Evolutionary conservation across 306 rosid species (phyloP), one percentile per base, ranked within the genome.

Genomic region (Fragaria ananassa): DNA sequence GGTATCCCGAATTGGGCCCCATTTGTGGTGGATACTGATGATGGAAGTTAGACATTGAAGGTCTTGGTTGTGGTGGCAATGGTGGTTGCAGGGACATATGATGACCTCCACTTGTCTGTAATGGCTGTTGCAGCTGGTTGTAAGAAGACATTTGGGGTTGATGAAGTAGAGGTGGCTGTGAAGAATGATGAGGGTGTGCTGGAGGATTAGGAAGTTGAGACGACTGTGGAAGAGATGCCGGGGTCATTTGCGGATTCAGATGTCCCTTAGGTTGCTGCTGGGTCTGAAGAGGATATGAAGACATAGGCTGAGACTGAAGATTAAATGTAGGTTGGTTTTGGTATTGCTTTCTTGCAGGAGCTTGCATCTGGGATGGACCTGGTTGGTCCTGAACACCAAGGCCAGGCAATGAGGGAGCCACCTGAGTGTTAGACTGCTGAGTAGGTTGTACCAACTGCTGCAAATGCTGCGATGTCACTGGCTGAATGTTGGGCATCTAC

Each of bases 251-350:
- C 65, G 89, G 90, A 74, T 86, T 76, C 72, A 83, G 66, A 76
- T 89, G 91, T 29, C 93, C 92, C 86, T 88, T 92, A 13, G 93
- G 89, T 63, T 78, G 95, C 72, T 87, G 97, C 47, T 93, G 88
- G 72, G 81, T 54, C 83, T 83, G 93, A 78, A 85, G 75, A 45
- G 95, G 85, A 80, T 85, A 87, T 63, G 83, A 82, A 74, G 91
- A 84, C 81, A 74, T 68, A 60, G 92, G 83, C 86, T 85, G 98
- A 79, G 97, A 62, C 78, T 85, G 96, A 75, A 79, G 81, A 85
- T 83, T 90, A 66, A 77, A 72, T 9, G 84, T 51, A 67, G 88
- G 79, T 81, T 89, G 92, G 83, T 84, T 88, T 76, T 88, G 98
- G 84, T 83, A 91, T 70, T 82, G 91, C 83, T 87, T 89, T 79